phyloP scores from a whole-genome alignment of 2,329 filamentous ascomycete genomes.

The Ophiostoma populinum region DNA sequence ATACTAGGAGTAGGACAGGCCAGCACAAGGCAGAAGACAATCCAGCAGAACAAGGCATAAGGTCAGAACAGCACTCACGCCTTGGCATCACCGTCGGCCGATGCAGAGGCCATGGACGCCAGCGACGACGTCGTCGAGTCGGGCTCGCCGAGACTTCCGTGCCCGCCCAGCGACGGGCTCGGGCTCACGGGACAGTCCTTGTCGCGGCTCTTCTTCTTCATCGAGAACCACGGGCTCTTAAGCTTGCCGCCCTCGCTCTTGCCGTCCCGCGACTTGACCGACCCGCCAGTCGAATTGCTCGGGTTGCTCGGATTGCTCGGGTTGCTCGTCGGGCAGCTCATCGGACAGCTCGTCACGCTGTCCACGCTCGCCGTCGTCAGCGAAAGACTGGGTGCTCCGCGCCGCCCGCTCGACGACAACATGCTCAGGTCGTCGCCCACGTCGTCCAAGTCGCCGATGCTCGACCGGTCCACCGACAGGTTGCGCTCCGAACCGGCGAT shows the following conservation, averaged over 20 bases:
- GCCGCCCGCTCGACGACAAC: constrained; percentile 7
- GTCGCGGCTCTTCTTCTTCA: constrained; percentile 42
- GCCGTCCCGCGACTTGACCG: constrained; percentile 22
- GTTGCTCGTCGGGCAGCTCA: not conserved
- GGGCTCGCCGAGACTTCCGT: constrained; percentile 8
- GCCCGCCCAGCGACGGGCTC: too few relatives aligned
- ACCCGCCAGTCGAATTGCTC: constrained; percentile 38
- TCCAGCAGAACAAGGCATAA: not conserved
- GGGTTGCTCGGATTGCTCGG: constrained; percentile 30
- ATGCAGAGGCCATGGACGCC: constrained; percentile 1
- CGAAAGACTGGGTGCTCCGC: constrained; percentile 15
- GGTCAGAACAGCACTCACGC: not conserved
- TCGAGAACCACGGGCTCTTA: constrained; percentile 29
- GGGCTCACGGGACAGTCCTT: constrained; percentile 28
- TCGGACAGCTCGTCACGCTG: not conserved
- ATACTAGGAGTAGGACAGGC: too few relatives aligned
- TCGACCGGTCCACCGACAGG: constrained; percentile 35
- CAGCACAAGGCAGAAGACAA: not conserved
- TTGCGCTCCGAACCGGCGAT: constrained; percentile 40
- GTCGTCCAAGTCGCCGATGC: constrained; percentile 39
- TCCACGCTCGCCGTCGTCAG: not conserved
- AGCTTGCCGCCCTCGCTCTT: constrained; percentile 24
- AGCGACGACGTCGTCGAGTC: constrained; percentile 9
- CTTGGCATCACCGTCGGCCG: constrained; percentile 8
- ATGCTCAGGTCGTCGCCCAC: constrained; percentile 24